Percentiles rank a stretch among this genome's conserved stretches.
These are phyloP conservation scores for Wickerhamiella spandovensis DNA, from an alignment of 805 yeast genomes.

Conservation along the genomic window DNA sequence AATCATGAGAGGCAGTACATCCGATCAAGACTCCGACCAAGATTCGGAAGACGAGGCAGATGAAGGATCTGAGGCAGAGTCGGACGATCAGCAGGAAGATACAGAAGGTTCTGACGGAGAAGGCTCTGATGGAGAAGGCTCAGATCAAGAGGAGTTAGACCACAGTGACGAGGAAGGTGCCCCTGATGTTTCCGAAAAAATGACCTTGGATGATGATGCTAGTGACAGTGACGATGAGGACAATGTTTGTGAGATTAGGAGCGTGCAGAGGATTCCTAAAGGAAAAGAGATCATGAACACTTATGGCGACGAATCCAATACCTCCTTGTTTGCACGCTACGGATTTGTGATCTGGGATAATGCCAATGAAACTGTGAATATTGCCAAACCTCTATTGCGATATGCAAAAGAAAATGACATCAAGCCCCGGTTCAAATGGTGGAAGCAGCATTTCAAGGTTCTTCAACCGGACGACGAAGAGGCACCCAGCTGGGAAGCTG, in stretches of 20 bases:
- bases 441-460: not conserved
- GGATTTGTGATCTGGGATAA: slow-evolving; percentile 57
- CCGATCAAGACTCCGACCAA: slow-evolving; percentile 9
- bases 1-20: slow-evolving; percentile 13
- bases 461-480: not conserved
- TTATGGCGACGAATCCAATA: slow-evolving; percentile 62
- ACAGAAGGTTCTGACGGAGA: no score
- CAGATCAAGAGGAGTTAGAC: not conserved
- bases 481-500: not conserved
- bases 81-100: no score
- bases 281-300: slow-evolving; percentile 66
- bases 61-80: slow-evolving; percentile 7
- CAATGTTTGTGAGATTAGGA: slow-evolving; percentile 56
- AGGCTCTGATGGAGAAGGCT: no score
- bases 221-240: slow-evolving; percentile 14
- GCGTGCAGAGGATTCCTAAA: slow-evolving; percentile 31
- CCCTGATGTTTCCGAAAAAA: not conserved
- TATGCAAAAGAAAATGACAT: not conserved
- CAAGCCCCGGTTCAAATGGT: not conserved
- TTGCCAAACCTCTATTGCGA: slow-evolving; percentile 18
- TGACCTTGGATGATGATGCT: slow-evolving; percentile 10
- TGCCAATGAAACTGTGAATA: slow-evolving; percentile 40
- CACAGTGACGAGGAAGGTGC: not conserved
- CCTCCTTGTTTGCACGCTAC: slow-evolving; percentile 56
- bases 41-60: slow-evolving; percentile 10